Percentiles rank a stretch among this genome's conserved stretches.
Evolutionary conservation across 176 grass and related monocot genomes (phyloP).

Genomic region (bread wheat (Triticum aestivum)): DNA sequence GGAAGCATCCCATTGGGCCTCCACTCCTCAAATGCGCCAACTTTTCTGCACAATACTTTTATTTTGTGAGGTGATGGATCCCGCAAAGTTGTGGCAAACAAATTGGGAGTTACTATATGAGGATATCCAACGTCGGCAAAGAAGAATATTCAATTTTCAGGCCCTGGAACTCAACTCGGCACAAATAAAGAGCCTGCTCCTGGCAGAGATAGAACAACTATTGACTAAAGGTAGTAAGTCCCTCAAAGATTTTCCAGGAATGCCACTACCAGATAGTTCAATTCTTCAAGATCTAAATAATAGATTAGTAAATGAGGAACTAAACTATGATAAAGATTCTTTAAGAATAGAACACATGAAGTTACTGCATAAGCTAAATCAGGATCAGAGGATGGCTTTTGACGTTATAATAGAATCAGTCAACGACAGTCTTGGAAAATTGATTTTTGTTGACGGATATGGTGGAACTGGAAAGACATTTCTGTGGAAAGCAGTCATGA

Average conservation of each 20-base stretch:
- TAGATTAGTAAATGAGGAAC: slow-evolving; percentile 12
- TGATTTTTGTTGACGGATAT: slow-evolving; percentile 7
- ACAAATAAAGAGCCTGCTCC: not conserved
- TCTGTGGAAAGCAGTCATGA: slow-evolving; percentile 20
- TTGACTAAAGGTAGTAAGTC: not conserved
- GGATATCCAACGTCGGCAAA: not conserved
- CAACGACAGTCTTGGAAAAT: not conserved
- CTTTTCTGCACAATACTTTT: slow-evolving; percentile 22
- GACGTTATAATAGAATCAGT: not conserved
- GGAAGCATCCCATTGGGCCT: not conserved
- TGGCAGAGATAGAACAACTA: too few species aligned
- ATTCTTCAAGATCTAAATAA: not conserved
- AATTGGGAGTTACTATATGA: slow-evolving; percentile 18
- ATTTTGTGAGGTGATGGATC: slow-evolving; percentile 1
- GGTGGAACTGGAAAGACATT: not conserved
- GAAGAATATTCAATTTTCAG: not conserved
- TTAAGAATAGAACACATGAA: not conserved
- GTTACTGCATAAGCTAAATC: not conserved
- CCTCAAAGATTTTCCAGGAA: not conserved
- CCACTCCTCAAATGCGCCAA: slow-evolving; percentile 4
- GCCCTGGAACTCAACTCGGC: not conserved
- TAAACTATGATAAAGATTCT: not conserved
- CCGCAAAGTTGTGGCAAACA: not conserved
- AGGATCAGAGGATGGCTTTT: not conserved
- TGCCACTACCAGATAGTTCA: not conserved